Base-by-base conservation (phyloP, 2,329 filamentous ascomycete genomes). In the Cercospora zeina region DNA sequence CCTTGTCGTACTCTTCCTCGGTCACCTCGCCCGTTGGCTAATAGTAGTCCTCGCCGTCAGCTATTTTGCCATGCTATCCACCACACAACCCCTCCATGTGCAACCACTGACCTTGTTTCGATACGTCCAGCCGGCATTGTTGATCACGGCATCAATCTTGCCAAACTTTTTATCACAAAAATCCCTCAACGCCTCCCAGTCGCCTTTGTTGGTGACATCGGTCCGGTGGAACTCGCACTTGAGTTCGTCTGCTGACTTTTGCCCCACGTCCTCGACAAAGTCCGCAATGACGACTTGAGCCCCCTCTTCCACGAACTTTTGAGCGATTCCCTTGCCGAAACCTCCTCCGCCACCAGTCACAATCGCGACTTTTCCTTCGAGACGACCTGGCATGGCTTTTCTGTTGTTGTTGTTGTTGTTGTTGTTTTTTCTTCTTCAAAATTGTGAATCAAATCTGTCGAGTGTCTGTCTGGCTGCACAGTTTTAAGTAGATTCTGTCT, bases 1-100 rank as follows among this genome's bases (percentile, higher is more conserved):
- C 84, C 50, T 82, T 78, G 67, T 89, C 85, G 63, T 87, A 90
- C 53, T 90, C 87, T 4, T 80, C 78, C 58, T 89, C 85, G 0
- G 85, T 87, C 2, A 89, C 87, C 0, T 86, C 80, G 30, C 81
- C 75, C 0, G 87, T 88, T 0, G 86, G 81, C 77, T 74, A 55
- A n/a, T n/a, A n/a, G 24, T 27, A 3, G 24, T 27, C 24, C 24
- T 6, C 24, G 24, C 3, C 33, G 49, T 59, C 47, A 59, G 57
- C 24, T 21, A 6, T 27, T n/a, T 6, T 27, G 24, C 24, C 24
- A 27, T 27, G 24, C n/a, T 5, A n/a, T 36, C 24, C 14, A 31
- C 24, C 14, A 31, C 10, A 33, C 37, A 33, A 27, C 19, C 19
- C 19, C 16, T 45, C n/a, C 11, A 6, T 7, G 30, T 53, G 16